phyloP scores from a whole-genome alignment of 169 alveolate species.

The Cryptosporidium baileyi region DNA sequence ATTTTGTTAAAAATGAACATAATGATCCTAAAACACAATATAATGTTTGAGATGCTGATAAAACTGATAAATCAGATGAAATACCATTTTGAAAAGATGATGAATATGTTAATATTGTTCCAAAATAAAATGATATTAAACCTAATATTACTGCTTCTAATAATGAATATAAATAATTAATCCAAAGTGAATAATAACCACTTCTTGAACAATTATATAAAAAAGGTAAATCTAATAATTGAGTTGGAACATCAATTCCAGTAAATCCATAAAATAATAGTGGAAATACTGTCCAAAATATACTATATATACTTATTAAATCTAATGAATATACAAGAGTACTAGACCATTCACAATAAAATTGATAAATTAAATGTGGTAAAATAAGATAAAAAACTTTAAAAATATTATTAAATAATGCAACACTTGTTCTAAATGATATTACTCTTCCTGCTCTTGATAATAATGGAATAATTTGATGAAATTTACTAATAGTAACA shows the following conservation, averaged over 20 bases:
- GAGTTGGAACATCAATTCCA: slow-evolving; percentile 38
- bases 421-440: neutral
- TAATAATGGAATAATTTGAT: slow-evolving; percentile 41
- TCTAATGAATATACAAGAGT: neutral
- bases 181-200: slow-evolving; percentile 34
- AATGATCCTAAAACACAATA: slow-evolving; percentile 24
- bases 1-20: slow-evolving; percentile 14
- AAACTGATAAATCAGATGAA: neutral
- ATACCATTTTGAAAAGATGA: slow-evolving; percentile 11
- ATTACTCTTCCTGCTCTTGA: slow-evolving; percentile 55
- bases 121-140: slow-evolving; percentile 8
- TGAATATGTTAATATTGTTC: neutral
- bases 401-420: neutral
- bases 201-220: slow-evolving; percentile 20
- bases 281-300: slow-evolving; percentile 9
- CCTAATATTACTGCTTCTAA: neutral
- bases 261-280: slow-evolving; percentile 6
- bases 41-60: slow-evolving; percentile 11
- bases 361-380: slow-evolving; percentile 30
- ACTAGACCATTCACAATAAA: slow-evolving; percentile 57
- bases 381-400: neutral
- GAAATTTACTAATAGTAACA: slow-evolving; percentile 2
- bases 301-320: neutral
- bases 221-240: slow-evolving; percentile 34
- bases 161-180: neutral